Base-by-base conservation (phyloP, 805 yeast genomes). In the Lachancea dasiensis region DNA sequence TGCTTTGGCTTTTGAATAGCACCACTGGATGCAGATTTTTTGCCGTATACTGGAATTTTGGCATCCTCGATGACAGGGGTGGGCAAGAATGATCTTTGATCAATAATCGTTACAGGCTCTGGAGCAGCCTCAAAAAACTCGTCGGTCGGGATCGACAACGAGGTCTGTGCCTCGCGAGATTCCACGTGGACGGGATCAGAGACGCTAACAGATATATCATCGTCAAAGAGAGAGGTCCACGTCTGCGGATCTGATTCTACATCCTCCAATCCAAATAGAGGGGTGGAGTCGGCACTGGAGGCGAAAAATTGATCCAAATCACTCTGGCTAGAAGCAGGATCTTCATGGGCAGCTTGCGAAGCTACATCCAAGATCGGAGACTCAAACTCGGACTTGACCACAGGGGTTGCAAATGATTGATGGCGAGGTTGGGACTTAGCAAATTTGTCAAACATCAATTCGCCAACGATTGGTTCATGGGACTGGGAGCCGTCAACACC, bases 191-290 rank as follows among this genome's bases (percentile, higher is more conserved):
- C 36, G 24, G 57, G 53, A 36, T 63, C 68, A 5, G 62, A 58
- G 38, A 60, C 54, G 17, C 63, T 60, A 31, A 65, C 60, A 23
- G 67, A 66, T 35, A 63, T 54, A 36, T 60, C 66, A 27, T 68
- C 62, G 36, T 67, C 70, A 54, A 81, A 79, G 41, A 81, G 65
- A 10, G 86, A 73, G 30, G 72, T 75, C 86, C 86, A 79, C 48
- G 71, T 72, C 25, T 72, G 69, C 14, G 62, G 52, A 39, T 59
- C 61, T 21, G 54, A 41, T 15, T 49, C 49, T 23, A 43, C 45
- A 23, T 41, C 39, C 15, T 57, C 67, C 29, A 46, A 46, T 14
- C 63, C 69, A 56, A 81, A 79, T 58, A 81, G 68, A 32, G 87
- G 78, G 38, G 76, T 77, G 69, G 83, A 75, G 45, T 70, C 73